Base-by-base conservation (phyloP, 2,329 filamentous ascomycete species). In the Xylaria sp. region DNA sequence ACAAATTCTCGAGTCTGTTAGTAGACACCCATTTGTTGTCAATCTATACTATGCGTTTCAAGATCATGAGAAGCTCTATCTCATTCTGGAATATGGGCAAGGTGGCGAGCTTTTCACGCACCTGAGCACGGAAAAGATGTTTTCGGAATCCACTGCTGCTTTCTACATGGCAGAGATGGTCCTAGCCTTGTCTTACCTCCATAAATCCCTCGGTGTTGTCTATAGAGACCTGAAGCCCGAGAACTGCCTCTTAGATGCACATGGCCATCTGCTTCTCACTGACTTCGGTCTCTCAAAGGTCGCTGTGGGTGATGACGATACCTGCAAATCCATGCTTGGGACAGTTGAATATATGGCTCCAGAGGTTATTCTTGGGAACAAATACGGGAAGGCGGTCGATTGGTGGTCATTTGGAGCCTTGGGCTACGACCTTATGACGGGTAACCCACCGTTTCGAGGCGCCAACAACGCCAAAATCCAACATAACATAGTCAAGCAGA, bases 131-230 rank as follows among this genome's bases (percentile, higher is more conserved):
- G 94, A 98, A 80, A 93, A 93, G 79, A 98, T 98, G 93, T 98
- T 99, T 74, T 87, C 92, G 16, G 95, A 98, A 81, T 87, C 92
- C 18, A 92, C 92, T 1, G 92, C 95, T 0, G 93, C 94, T 1
- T 99, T 98, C 81, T 99, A 99, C 86, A 97, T 98, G 93, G 97
- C 94, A 0, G 94, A 99, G 82, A 97, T 99, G 90, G 90, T 97
- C 4, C 88, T 99, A 27, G 97, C 96, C 35, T 88, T 99, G 55
- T 93, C 95, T 44, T 94, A 99, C 80, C 87, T 99, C 29, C 96
- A 99, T 82, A 90, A 92, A 74, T 94, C 92, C 71, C 89, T 98
- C 25, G 95, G 96, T 18, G 94, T 99, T 59, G 91, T 99, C 72
- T 99, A 99, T 81, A 93, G 96, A 70, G 96, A 99, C 78, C 86